Conservation (phyloP, 768 basidiomycete species). For the Mrakia blollopis region DNA sequence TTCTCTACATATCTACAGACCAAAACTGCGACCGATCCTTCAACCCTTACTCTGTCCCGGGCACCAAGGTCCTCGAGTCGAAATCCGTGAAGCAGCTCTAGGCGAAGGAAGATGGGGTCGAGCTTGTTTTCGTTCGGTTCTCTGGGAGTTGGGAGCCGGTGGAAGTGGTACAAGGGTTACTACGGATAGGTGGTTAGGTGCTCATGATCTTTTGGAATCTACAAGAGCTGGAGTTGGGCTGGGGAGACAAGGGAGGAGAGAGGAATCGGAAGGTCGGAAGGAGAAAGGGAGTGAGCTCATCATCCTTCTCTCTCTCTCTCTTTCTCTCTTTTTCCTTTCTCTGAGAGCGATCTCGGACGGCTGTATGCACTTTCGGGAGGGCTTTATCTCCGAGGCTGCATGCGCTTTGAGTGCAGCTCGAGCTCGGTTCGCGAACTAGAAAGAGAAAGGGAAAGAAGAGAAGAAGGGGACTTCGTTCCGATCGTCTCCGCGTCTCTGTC, state of each 20-base stretch:
- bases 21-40: constrained; percentile 75
- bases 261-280: not conserved
- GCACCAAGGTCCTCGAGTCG: constrained; percentile 62
- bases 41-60: constrained; percentile 82
- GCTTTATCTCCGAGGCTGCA: no score
- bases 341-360: no score
- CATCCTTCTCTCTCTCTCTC: no score
- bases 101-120: not conserved
- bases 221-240: not conserved
- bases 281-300: no score
- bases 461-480: no score
- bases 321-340: no score
- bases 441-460: no score
- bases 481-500: no score
- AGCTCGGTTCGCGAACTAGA: no score
- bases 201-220: not conserved
- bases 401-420: no score
- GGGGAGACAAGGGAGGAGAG: not conserved
- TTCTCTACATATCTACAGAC: constrained; percentile 51
- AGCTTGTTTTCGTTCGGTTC: no score
- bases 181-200: not conserved
- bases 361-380: no score
- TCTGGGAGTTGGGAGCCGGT: not conserved
- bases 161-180: not conserved
- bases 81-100: constrained; percentile 29